Conservation (phyloP, 1,139 yeast species). For the Geotrichum klebahnii region DNA sequence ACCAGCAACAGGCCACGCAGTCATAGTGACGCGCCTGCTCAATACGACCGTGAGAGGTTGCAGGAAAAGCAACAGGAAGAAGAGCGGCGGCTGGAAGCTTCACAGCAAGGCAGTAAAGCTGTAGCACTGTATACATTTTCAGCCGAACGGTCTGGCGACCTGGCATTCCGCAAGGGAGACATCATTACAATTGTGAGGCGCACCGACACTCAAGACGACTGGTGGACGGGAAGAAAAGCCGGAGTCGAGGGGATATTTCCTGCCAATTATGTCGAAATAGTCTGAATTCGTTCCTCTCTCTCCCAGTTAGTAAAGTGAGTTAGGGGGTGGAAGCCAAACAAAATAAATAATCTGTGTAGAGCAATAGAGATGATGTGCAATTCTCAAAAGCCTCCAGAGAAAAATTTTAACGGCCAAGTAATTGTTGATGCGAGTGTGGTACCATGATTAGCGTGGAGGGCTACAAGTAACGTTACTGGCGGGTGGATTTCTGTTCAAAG, state of each 20-base stretch:
- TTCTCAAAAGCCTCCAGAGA: too few species aligned
- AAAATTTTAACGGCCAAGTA: too few species aligned
- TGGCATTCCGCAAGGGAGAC: constrained; percentile 91
- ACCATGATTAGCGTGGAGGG: too few species aligned
- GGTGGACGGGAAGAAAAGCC: constrained; percentile 95
- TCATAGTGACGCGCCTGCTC: constrained; percentile 21
- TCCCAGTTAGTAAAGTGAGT: too few species aligned
- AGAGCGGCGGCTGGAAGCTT: constrained; percentile 31
- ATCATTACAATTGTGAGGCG: constrained; percentile 79
- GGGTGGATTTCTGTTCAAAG: constrained; percentile 2
- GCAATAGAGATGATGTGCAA: too few species aligned
- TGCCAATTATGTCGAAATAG: constrained; percentile 87
- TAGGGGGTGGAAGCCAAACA: too few species aligned
- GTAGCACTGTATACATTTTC: constrained; percentile 83
- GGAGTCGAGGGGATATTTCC: constrained; percentile 91
- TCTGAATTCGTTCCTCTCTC: too few species aligned
- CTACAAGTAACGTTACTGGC: constrained; percentile 21
- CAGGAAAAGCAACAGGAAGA: constrained; percentile 14
- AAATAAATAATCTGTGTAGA: too few species aligned
- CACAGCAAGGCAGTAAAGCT: constrained; percentile 60
- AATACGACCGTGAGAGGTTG: constrained; percentile 28
- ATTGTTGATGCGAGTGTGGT: too few species aligned
- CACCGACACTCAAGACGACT: constrained; percentile 86
- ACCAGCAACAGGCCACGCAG: constrained; percentile 13
- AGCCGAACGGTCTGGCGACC: constrained; percentile 88